Evolutionary conservation across 192 early-diverging fungal genomes (phyloP).

Genomic region (Gonapodya prolifera): DNA sequence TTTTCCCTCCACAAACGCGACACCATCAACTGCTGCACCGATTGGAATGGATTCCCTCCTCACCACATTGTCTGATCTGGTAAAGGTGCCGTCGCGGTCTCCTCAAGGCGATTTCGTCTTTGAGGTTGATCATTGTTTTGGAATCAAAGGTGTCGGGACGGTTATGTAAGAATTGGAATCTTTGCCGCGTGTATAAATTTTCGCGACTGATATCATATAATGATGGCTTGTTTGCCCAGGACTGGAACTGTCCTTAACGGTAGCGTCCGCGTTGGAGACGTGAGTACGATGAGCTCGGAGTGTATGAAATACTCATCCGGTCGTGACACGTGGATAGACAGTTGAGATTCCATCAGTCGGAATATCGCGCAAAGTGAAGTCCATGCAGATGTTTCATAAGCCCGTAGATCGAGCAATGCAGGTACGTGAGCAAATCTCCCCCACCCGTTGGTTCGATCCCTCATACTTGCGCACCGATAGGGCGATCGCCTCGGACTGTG

Average conservation of each 20-base stretch:
- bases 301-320: neutral
- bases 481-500: conserved; percentile 1
- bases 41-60: neutral
- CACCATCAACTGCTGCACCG: too few relatives aligned
- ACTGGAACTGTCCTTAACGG: neutral
- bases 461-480: neutral
- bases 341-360: neutral
- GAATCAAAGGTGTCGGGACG: neutral
- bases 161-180: conserved; percentile 1
- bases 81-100: neutral
- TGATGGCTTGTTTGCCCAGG: neutral
- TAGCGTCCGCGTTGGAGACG: neutral
- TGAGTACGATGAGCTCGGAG: neutral
- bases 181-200: too few relatives aligned
- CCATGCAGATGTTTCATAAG: conserved; percentile 6
- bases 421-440: neutral
- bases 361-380: neutral
- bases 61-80: neutral
- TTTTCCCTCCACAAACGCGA: neutral
- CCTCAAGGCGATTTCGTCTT: neutral
- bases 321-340: neutral
- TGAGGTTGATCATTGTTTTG: conserved; percentile 4
- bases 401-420: neutral
- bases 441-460: neutral
- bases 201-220: too few relatives aligned